Percentiles rank a stretch among this genome's conserved stretches.
phyloP scores from a whole-genome alignment of 225 moss, liverwort and hornwort genomes.

The Thuidium tamariscinum region DNA sequence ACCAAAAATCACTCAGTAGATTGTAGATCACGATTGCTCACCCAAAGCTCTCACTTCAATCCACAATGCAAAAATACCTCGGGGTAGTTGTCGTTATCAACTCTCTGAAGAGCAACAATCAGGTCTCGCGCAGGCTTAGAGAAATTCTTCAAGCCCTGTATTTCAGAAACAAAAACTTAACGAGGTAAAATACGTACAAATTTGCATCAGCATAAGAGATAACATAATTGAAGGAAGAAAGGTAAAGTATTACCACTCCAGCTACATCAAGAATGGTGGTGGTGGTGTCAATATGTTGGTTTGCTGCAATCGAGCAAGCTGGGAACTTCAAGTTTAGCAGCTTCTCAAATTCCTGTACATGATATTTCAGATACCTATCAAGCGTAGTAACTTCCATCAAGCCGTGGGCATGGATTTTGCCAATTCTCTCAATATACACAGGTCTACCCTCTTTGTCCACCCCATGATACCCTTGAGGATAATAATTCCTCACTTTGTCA shows the following conservation, averaged over 20 bases:
- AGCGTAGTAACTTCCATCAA: slow-evolving; percentile 58
- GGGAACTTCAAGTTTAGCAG: slow-evolving; percentile 42
- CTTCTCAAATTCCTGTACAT: slow-evolving; percentile 56
- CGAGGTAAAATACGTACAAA: background rate
- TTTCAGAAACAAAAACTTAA: background rate
- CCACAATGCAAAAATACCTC: slow-evolving; percentile 23
- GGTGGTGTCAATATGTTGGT: slow-evolving; percentile 48
- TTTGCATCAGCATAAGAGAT: background rate
- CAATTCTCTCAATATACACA: slow-evolving; percentile 58
- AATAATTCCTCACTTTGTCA: slow-evolving; percentile 44
- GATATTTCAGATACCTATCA: slow-evolving; percentile 58
- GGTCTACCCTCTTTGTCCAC: slow-evolving; percentile 69
- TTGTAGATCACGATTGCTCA: background rate
- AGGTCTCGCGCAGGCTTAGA: slow-evolving; percentile 45
- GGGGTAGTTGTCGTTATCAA: slow-evolving; percentile 56
- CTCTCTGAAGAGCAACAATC: slow-evolving; percentile 44
- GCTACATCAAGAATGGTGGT: slow-evolving; percentile 63
- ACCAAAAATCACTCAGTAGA: background rate
- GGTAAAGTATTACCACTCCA: slow-evolving; percentile 39
- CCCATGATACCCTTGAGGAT: slow-evolving; percentile 66
- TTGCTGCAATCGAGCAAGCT: slow-evolving; percentile 50
- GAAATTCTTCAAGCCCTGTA: slow-evolving; percentile 53
- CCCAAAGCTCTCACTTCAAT: background rate
- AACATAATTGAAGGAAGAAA: background rate
- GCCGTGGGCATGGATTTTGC: slow-evolving; percentile 38